Conservation (phyloP, 148 eudicot species). For the Pharnaceum exiguum region DNA sequence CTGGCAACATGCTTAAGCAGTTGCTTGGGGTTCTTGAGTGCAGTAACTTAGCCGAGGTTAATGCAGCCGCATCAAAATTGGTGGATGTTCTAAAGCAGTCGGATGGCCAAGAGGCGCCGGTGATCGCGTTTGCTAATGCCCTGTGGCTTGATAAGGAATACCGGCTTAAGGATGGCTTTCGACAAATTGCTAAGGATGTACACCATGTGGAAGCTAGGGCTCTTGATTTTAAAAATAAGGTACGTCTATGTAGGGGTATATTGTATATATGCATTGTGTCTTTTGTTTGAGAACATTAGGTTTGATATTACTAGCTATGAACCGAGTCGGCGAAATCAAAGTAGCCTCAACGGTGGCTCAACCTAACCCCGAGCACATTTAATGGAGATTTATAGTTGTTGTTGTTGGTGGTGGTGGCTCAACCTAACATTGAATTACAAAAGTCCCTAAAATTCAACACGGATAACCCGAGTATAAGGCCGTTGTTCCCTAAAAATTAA, state of each 20-base stretch:
- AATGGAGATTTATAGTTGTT: no score
- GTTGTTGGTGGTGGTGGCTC: no score
- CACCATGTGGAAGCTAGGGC: not conserved
- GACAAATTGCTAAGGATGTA: not conserved
- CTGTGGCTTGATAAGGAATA: not conserved
- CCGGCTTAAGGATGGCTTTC: not conserved
- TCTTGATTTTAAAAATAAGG: not conserved
- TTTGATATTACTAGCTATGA: no score
- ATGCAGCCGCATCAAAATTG: slow-evolving; percentile 4
- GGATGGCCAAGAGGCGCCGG: not conserved
- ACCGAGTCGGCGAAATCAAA: no score
- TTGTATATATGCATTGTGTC: no score
- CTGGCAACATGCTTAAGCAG: slow-evolving; percentile 16
- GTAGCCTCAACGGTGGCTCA: no score
- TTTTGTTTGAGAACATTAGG: no score
- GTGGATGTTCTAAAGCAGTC: not conserved
- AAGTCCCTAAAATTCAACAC: no score
- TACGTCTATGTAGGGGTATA: not conserved
- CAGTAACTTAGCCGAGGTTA: slow-evolving; percentile 10
- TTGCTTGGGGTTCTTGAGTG: slow-evolving; percentile 18
- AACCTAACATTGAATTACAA: no score
- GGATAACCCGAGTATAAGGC: no score
- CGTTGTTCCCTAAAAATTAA: no score
- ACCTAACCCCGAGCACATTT: no score
- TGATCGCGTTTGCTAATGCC: not conserved